Evolutionary conservation across 805 yeast species (phyloP), one percentile per base, ranked within the genome.

Genomic region (Candida silvicultrix): DNA sequence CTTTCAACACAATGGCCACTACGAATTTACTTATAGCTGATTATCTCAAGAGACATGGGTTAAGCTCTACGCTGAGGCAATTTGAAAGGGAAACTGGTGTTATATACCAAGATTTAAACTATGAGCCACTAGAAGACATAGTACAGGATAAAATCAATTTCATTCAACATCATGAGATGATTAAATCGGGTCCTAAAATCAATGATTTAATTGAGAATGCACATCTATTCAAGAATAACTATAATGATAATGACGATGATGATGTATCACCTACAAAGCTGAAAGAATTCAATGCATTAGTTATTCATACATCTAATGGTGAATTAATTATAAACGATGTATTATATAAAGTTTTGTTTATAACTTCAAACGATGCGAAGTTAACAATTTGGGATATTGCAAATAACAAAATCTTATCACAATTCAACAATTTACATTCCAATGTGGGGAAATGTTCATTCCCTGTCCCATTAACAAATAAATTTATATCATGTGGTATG

Each of bases 1-100:
- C n/a, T n/a, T n/a, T n/a, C n/a, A n/a, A n/a, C 25, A 23, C 5
- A n/a, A 28, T 46, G 49, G 35, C 55, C 9, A 36, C 48, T 5
- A 57, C 67, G 2, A 60, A 65, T 18, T 53, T 66, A 2, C 60
- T 83, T 29, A 68, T 85, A 12, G 89, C 86, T 0, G 78, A 80
- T 28, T 84, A 76, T 51, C 68, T 85, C n/a, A 59, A 69, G 25
- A 64, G 70, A n/a, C 69, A 78, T 25, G 76, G 78, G 1, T 72
- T 70, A 41, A 49, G 45, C 1, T 65, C 64, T 0, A 77, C 90
- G 0, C 60, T 82, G 14, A 56, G 61, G n/a, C 55, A 66, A 2
- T 76, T 83, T 41, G 75, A 80, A 25, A 49, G 46, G 20, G 71
- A 67, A 29, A 38, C 54, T 2, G 53, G 52, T n/a, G 43, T 45